These are phyloP conservation scores for Mycena metata DNA, from an alignment of 768 basidiomycete genomes.

Conservation along the genomic window DNA sequence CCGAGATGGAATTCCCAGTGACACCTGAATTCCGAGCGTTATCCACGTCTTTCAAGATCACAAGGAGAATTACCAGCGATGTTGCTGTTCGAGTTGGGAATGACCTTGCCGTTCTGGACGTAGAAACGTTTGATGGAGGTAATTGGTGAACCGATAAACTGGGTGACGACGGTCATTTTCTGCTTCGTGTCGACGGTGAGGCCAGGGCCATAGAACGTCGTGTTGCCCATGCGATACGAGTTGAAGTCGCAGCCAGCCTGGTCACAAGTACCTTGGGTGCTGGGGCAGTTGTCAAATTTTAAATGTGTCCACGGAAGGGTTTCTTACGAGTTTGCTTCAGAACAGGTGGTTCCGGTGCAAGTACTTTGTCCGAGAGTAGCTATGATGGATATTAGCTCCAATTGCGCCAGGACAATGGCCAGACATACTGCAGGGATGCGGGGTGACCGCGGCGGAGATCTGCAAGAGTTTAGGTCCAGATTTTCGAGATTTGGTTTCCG, in stretches of 20 bases:
- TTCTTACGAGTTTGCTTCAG: slow-evolving; percentile 33
- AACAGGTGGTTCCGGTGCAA: slow-evolving; percentile 53
- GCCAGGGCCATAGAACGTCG: slow-evolving; percentile 53
- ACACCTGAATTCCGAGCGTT: slow-evolving; percentile 34
- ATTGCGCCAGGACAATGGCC: slow-evolving; percentile 5
- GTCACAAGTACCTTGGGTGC: slow-evolving; percentile 51
- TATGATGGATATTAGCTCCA: slow-evolving; percentile 20
- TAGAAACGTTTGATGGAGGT: slow-evolving; percentile 55
- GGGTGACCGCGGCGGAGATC: slow-evolving; percentile 55
- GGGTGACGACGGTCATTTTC: slow-evolving; percentile 58
- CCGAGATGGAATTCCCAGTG: slow-evolving; percentile 53
- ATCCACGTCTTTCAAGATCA: slow-evolving; percentile 3
- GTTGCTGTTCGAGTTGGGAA: slow-evolving; percentile 45
- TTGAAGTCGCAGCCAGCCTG: slow-evolving; percentile 63
- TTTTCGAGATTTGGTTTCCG: slow-evolving; percentile 47
- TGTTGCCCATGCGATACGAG: slow-evolving; percentile 54
- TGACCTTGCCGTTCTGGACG: slow-evolving; percentile 13
- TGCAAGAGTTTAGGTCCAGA: slow-evolving; percentile 22
- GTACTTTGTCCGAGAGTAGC: slow-evolving; percentile 49
- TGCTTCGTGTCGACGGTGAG: slow-evolving; percentile 55
- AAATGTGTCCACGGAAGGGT: neutral
- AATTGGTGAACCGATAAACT: slow-evolving; percentile 50
- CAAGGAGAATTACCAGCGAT: slow-evolving; percentile 46
- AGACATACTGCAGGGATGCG: slow-evolving; percentile 53
- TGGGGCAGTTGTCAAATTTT: slow-evolving; percentile 10